Evolutionary conservation across 441 rosid species (phyloP).

Genomic region (Manihot esculenta): DNA sequence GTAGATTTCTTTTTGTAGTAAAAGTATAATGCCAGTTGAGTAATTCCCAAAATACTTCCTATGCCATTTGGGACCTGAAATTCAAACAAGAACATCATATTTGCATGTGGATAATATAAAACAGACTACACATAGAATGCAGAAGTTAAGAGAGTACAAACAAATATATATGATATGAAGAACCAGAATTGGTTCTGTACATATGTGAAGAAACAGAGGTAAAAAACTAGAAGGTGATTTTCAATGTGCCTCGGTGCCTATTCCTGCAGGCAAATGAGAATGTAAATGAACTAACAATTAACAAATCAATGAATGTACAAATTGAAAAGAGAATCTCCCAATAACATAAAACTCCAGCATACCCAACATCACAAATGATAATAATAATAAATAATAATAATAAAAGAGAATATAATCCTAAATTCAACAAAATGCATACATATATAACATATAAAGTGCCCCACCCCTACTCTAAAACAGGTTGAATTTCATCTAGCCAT

Average conservation of each 20-base stretch:
- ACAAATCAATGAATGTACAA: neutral
- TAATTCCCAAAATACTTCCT: conserved; percentile 67
- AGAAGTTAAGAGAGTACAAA: neutral
- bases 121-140: neutral
- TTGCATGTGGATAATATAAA: neutral
- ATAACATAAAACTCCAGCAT: neutral
- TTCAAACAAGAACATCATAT: neutral
- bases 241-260: neutral
- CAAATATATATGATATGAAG: neutral
- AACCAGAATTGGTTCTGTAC: neutral
- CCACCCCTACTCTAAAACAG: neutral
- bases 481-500: neutral
- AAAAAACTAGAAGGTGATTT: neutral
- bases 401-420: neutral
- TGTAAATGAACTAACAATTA: neutral
- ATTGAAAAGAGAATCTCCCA: neutral
- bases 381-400: too few relatives aligned
- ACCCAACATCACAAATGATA: neutral
- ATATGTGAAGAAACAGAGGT: neutral
- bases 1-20: conserved; percentile 35
- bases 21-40: conserved; percentile 62
- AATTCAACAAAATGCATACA: too few relatives aligned
- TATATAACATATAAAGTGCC: neutral
- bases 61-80: conserved; percentile 83
- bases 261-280: neutral